Percentiles rank a stretch among this genome's conserved stretches.
Evolutionary conservation across 768 basidiomycete genomes (phyloP).

Genomic region (Lanmaoa pseudosensibilis): DNA sequence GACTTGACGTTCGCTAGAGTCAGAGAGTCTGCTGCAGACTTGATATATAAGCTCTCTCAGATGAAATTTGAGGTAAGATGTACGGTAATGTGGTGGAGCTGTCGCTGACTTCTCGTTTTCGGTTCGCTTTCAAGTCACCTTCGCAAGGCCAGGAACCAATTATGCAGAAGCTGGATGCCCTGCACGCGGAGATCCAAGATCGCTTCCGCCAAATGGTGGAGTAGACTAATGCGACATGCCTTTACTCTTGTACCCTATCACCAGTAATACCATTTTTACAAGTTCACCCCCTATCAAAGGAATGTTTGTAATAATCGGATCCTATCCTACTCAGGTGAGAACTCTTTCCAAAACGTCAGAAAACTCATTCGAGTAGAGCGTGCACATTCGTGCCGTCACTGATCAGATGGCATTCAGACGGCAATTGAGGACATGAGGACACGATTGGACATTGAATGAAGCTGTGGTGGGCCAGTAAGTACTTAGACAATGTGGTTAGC

Average conservation of each 20-base stretch:
- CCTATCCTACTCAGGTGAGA: background rate
- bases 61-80: conserved; percentile 93
- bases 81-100: background rate
- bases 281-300: background rate
- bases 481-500: too few relatives aligned
- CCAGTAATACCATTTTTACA: conserved; percentile 20
- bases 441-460: background rate
- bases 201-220: conserved; percentile 87
- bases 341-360: background rate
- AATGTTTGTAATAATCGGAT: background rate
- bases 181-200: conserved; percentile 86
- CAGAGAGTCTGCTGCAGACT: conserved; percentile 80
- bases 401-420: background rate
- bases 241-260: conserved; percentile 21
- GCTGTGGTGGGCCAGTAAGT: background rate
- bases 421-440: background rate
- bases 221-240: conserved; percentile 38
- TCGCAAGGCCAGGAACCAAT: conserved; percentile 86
- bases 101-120: conserved; percentile 12
- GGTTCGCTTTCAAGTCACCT: conserved; percentile 60
- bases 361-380: background rate
- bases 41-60: conserved; percentile 97
- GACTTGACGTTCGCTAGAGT: conserved; percentile 85
- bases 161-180: conserved; percentile 75
- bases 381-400: background rate